phyloP scores from a whole-genome alignment of 2,329 filamentous ascomycete species.

The Colletotrichum horii region DNA sequence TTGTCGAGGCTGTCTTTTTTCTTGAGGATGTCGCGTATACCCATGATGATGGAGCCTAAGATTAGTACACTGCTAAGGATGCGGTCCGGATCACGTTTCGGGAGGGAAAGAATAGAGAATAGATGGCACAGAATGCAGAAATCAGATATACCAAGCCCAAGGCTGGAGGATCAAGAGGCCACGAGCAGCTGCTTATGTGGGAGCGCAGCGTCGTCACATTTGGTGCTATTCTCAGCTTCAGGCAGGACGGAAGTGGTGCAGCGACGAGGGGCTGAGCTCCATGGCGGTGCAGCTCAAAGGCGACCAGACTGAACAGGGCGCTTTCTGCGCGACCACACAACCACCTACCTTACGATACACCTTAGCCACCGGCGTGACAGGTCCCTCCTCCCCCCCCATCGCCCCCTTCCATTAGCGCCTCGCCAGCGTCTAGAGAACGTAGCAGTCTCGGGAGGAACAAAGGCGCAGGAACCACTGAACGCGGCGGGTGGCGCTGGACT shows the following conservation, averaged over 20 bases:
- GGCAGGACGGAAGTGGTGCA: neutral
- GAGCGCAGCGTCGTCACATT: neutral
- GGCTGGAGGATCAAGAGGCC: neutral
- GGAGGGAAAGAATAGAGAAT: neutral
- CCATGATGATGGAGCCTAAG: slow-evolving; percentile 42
- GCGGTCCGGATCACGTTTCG: neutral
- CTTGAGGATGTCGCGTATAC: slow-evolving; percentile 57
- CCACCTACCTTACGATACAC: neutral
- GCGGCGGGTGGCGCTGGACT: neutral
- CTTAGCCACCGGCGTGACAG: neutral
- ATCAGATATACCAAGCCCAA: neutral
- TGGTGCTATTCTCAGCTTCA: slow-evolving; percentile 15
- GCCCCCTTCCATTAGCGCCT: slow-evolving; percentile 4
- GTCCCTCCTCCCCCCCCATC: neutral
- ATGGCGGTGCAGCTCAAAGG: slow-evolving; percentile 14
- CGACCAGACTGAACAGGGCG: neutral
- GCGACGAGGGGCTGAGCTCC: slow-evolving; percentile 2
- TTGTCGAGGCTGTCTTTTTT: slow-evolving; percentile 55
- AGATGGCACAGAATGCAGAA: neutral
- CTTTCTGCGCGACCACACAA: neutral
- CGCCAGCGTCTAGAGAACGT: neutral
- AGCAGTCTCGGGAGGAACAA: neutral
- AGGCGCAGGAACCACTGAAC: neutral
- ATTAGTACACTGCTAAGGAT: neutral
- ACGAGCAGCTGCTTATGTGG: neutral